A percentile compares a stretch with the other conserved stretches of the same genome.
These are phyloP conservation scores for Synchytrium microbalum DNA, from an alignment of 371 early-diverging fungal genomes.

Conservation along the genomic window DNA sequence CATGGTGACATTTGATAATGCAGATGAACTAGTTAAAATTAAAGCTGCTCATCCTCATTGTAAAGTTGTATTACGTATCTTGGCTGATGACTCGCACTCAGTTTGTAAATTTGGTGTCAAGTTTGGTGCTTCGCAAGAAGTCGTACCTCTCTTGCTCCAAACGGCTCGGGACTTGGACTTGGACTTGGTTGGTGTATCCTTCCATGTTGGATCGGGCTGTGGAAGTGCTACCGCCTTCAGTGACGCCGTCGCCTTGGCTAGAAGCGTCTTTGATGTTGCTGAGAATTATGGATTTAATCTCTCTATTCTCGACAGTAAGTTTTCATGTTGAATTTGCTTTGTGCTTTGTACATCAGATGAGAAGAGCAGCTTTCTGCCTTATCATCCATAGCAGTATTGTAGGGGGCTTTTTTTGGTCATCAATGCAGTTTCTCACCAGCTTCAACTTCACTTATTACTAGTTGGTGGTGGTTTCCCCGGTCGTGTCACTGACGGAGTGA, in stretches of 20 bases:
- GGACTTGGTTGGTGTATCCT: slow-evolving; percentile 77
- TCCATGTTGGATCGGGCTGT: slow-evolving; percentile 94
- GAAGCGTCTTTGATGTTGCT: slow-evolving; percentile 80
- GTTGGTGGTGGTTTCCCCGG: slow-evolving; percentile 98
- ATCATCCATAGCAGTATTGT: neutral
- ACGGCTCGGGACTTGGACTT: slow-evolving; percentile 74
- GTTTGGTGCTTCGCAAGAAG: slow-evolving; percentile 83
- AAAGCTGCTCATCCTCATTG: slow-evolving; percentile 72
- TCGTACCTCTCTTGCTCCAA: slow-evolving; percentile 58
- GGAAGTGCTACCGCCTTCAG: slow-evolving; percentile 80
- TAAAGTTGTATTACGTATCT: slow-evolving; percentile 82
- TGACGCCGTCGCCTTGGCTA: slow-evolving; percentile 82
- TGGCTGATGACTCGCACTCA: slow-evolving; percentile 90
- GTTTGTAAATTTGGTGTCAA: slow-evolving; percentile 90
- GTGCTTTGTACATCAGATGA: no score
- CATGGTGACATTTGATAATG: slow-evolving; percentile 97
- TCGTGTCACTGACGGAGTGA: slow-evolving; percentile 47
- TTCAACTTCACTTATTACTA: slow-evolving; percentile 8
- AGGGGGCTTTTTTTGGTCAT: no score
- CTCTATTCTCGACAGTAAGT: slow-evolving; percentile 60
- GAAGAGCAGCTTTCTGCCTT: no score
- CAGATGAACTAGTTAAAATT: slow-evolving; percentile 92
- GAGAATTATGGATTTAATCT: slow-evolving; percentile 65
- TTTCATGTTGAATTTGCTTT: neutral
- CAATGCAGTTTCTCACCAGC: no score